phyloP scores from a whole-genome alignment of 495 filamentous ascomycete genomes.

The Pseudomonodictys pantanalensis region DNA sequence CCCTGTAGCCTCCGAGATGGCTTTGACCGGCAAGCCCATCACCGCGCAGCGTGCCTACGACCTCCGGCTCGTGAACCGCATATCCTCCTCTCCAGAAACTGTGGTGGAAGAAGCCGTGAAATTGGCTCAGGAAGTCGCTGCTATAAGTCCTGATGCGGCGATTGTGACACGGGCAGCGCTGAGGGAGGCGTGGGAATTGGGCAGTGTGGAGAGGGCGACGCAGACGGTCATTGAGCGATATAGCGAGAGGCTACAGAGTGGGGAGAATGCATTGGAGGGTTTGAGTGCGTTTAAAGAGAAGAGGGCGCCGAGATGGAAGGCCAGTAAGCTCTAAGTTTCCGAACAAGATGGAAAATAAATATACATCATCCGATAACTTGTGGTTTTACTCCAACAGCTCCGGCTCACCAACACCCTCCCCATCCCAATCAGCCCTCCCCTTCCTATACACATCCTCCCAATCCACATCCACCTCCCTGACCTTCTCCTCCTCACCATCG shows the following conservation, averaged over 20 bases:
- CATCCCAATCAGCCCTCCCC: no score
- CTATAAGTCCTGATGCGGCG: slow-evolving; percentile 33
- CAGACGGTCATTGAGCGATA: slow-evolving; percentile 32
- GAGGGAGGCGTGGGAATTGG: slow-evolving; percentile 35
- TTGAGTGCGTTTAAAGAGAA: slow-evolving; percentile 37
- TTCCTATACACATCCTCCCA: no score
- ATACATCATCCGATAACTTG: no score
- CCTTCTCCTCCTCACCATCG: no score
- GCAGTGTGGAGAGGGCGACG: slow-evolving; percentile 34
- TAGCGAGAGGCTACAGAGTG: slow-evolving; percentile 19
- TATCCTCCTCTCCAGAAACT: slow-evolving; percentile 30
- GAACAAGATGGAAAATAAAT: not conserved
- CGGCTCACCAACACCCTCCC: no score
- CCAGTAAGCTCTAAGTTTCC: slow-evolving; percentile 33
- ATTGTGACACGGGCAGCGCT: slow-evolving; percentile 36
- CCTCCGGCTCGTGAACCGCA: slow-evolving; percentile 33
- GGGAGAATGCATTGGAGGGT: slow-evolving; percentile 36
- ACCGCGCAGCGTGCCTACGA: slow-evolving; percentile 31
- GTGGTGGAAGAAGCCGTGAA: slow-evolving; percentile 35
- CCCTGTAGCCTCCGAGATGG: slow-evolving; percentile 36
- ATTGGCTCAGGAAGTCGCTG: slow-evolving; percentile 32
- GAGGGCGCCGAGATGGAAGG: slow-evolving; percentile 34
- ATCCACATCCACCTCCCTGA: no score
- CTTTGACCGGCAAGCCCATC: slow-evolving; percentile 31
- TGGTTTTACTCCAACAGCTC: no score